Base-by-base conservation (phyloP, 2,329 filamentous ascomycete species). In the Geosmithia morbida region DNA sequence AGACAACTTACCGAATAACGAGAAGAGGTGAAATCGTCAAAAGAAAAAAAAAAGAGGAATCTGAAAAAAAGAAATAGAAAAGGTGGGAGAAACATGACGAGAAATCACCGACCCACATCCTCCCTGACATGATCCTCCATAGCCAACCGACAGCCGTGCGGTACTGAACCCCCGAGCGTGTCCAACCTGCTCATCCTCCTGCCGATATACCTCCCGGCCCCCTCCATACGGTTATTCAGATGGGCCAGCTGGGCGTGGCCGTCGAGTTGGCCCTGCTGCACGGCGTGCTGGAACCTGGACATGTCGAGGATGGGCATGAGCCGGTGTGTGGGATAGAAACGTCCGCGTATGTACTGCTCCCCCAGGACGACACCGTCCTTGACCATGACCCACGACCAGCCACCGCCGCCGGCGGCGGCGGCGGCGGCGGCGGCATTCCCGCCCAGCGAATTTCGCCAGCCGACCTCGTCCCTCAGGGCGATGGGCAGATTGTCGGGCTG, bases 271-370 rank as follows among this genome's bases (percentile, higher is more conserved):
- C 66, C 66, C 39, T 61, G 58, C 20, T 58, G 54, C 33, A 69
- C 51, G 16, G 64, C 61, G 4, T 58, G 57, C 41, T 67, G 58
- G 49, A 66, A 68, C 5, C 57, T 59, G 1, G 54, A 56, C 10
- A 63, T 61, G 41, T 72, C 64, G 47, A 77, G 60, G 48, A 77
- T 67, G 16, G 67, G 66, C 59, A 75, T 70, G 37, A 79, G 63
- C 49, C 67, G 65, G 49, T 68, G 61, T n/a, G 71, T 72, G 16
- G 75, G 70, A 60, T 79, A 79, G 60, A 78, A 78, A n/a, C 75
- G 66, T 46, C 75, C 75, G 49, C 67, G 65, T 46, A 79, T 65
- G 19, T 65, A 63, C 14, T 57, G 55, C 54, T 77, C 74, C 51
- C 69, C 66, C 18, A 75, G 56, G 43, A 66, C 61, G n/a, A 62